phyloP scores from a whole-genome alignment of 345 rosid species.

The Populus nigra region DNA sequence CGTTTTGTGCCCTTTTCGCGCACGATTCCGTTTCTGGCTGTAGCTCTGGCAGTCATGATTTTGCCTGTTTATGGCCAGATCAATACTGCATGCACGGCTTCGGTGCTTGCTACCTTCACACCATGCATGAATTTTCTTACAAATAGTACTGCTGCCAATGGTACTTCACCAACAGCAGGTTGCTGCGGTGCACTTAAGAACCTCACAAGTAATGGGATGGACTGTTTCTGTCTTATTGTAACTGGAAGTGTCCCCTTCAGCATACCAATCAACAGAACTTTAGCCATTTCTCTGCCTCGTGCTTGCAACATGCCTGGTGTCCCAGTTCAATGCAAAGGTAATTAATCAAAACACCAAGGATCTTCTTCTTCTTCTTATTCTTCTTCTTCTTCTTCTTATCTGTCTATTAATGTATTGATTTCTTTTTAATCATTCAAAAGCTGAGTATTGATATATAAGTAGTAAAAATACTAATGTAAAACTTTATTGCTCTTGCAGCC shows the following conservation, averaged over 20 bases:
- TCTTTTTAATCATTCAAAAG: not conserved
- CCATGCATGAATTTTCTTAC: slow-evolving; percentile 73
- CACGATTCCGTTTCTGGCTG: slow-evolving; percentile 3
- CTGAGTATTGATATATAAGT: not conserved
- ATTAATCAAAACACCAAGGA: not conserved
- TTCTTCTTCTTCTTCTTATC: not conserved
- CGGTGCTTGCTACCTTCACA: slow-evolving; percentile 48
- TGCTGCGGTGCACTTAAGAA: slow-evolving; percentile 65
- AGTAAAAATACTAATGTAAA: not conserved
- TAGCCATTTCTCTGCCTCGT: slow-evolving; percentile 78
- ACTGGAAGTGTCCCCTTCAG: slow-evolving; percentile 67
- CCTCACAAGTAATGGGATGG: slow-evolving; percentile 55
- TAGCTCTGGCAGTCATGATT: slow-evolving; percentile 19
- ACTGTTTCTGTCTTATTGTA: slow-evolving; percentile 67
- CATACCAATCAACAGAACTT: slow-evolving; percentile 66
- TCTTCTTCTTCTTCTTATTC: not conserved
- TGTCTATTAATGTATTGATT: not conserved
- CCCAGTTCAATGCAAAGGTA: slow-evolving; percentile 78
- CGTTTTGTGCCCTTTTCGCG: not conserved
- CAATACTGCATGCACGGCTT: slow-evolving; percentile 47
- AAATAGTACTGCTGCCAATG: slow-evolving; percentile 48
- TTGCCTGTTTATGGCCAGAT: slow-evolving; percentile 46
- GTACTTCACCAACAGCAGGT: slow-evolving; percentile 53
- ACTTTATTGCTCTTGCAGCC: slow-evolving; percentile 37
- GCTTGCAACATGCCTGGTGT: slow-evolving; percentile 82